Evolutionary conservation across 2,329 filamentous ascomycete species (phyloP).

Genomic region (Neocucurbitaria cava): DNA sequence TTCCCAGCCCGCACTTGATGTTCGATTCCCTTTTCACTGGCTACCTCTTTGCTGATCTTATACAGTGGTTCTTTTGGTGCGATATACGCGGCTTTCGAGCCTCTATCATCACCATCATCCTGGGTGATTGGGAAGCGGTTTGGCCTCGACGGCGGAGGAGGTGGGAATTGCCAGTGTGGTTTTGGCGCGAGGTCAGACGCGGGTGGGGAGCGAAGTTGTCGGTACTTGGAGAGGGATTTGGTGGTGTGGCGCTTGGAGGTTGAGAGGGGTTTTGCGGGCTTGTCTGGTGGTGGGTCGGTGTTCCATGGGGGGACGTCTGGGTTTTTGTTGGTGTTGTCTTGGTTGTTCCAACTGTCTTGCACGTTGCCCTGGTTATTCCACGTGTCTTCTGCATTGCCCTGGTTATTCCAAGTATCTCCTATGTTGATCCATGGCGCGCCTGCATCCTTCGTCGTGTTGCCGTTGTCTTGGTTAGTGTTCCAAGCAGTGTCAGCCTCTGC

Average conservation of each 20-base stretch:
- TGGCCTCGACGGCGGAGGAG: conserved; percentile 11
- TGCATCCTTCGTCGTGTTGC: neutral
- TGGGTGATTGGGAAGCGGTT: conserved; percentile 11
- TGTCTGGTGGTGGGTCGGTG: neutral
- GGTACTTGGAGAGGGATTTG: conserved; percentile 21
- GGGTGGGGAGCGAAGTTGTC: conserved; percentile 6
- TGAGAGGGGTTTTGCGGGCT: neutral
- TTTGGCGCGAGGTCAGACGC: conserved; percentile 17
- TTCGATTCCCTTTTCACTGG: conserved; percentile 27
- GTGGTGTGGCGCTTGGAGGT: conserved; percentile 11
- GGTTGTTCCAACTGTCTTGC: neutral
- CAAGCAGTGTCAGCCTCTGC: neutral
- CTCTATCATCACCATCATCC: conserved; percentile 18
- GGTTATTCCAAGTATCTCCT: neutral
- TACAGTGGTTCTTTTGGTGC: conserved; percentile 39
- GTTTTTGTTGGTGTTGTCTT: neutral
- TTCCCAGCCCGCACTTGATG: conserved; percentile 45
- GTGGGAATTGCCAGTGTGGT: conserved; percentile 42
- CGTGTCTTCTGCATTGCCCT: neutral
- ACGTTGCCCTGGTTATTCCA: no score
- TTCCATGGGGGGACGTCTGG: neutral
- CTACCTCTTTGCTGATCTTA: conserved; percentile 16
- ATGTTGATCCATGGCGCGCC: neutral
- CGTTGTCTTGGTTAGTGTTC: neutral
- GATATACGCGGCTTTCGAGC: conserved; percentile 18